phyloP scores from a whole-genome alignment of 2,329 filamentous ascomycete species.

The Claviceps spartinae region DNA sequence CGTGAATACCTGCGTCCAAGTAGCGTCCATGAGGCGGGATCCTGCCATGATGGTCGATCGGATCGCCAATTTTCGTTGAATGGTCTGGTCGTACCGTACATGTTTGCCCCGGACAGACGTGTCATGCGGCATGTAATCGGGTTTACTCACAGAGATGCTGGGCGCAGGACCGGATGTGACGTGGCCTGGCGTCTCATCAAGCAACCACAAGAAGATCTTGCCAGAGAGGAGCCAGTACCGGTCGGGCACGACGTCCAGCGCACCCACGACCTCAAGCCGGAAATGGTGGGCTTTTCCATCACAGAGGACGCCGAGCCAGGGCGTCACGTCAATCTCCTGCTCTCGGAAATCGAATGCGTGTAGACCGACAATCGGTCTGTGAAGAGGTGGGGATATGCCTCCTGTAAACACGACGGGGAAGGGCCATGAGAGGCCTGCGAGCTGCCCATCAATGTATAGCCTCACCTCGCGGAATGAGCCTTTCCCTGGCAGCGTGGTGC shows the following conservation, averaged over 20 bases:
- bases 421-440: slow-evolving; percentile 69
- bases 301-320: slow-evolving; percentile 57
- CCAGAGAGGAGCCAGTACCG: slow-evolving; percentile 59
- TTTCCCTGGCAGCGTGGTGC: slow-evolving; percentile 47
- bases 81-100: slow-evolving; percentile 26
- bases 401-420: slow-evolving; percentile 76
- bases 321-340: slow-evolving; percentile 70
- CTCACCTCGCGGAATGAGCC: slow-evolving; percentile 70
- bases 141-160: not conserved
- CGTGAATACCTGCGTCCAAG: slow-evolving; percentile 45
- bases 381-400: slow-evolving; percentile 61
- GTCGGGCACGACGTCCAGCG: slow-evolving; percentile 38
- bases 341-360: slow-evolving; percentile 69
- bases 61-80: slow-evolving; percentile 47
- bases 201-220: slow-evolving; percentile 70
- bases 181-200: slow-evolving; percentile 35
- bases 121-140: not conserved
- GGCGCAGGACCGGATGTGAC: slow-evolving; percentile 21
- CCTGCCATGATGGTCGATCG: slow-evolving; percentile 34
- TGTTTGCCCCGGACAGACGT: not conserved
- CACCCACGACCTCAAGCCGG: slow-evolving; percentile 50
- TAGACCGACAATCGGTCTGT: slow-evolving; percentile 65
- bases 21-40: slow-evolving; percentile 7
- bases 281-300: slow-evolving; percentile 54
- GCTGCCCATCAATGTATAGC: slow-evolving; percentile 54